Evolutionary conservation across 306 rosid species (phyloP).

Genomic region (Glycine soja): DNA sequence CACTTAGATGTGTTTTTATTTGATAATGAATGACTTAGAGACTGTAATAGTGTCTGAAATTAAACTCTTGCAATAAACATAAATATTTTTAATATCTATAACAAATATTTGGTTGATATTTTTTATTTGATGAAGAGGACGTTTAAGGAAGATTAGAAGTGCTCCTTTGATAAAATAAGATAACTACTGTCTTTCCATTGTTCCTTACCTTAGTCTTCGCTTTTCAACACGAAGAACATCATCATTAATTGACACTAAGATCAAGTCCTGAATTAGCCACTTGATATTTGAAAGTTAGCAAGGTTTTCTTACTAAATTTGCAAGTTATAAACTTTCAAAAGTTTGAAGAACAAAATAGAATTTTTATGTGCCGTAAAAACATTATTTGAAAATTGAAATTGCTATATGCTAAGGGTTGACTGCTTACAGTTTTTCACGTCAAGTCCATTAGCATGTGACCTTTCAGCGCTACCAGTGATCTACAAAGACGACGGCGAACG

Average conservation of each 20-base stretch:
- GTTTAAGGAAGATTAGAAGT: no score
- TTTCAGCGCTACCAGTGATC: constrained; percentile 46
- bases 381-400: neutral
- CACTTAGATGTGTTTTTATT: neutral
- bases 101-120: no score
- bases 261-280: neutral
- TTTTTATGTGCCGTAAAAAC: neutral
- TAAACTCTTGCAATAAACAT: no score
- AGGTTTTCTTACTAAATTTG: no score
- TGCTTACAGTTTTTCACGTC: constrained; percentile 53
- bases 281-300: neutral
- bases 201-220: no score
- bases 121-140: no score
- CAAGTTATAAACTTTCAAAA: no score
- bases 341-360: no score
- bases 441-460: constrained; percentile 48
- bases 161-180: no score
- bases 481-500: constrained; percentile 49
- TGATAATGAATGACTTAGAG: neutral
- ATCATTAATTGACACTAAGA: neutral
- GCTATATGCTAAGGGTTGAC: neutral
- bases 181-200: no score
- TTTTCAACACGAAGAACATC: neutral
- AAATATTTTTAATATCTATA: no score
- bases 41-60: no score